Evolutionary conservation across 2,329 filamentous ascomycete genomes (phyloP).

Genomic region (Chrysoporthe deuterocubensis): DNA sequence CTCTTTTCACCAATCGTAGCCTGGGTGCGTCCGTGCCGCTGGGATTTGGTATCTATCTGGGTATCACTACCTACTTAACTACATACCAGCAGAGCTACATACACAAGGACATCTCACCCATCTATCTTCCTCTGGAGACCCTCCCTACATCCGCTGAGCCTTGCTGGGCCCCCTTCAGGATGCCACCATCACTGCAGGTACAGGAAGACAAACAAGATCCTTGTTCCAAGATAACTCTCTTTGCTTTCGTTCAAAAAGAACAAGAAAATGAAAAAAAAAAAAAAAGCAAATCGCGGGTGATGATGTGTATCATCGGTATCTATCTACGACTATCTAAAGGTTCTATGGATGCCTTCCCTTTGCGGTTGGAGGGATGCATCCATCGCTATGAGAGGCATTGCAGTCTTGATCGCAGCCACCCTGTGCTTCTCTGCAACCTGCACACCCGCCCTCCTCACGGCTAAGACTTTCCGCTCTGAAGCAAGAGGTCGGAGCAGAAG

Average conservation of each 20-base stretch:
- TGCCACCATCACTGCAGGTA: background rate
- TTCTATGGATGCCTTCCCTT: slow-evolving; percentile 9
- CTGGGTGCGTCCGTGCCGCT: too few relatives aligned
- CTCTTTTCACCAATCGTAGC: too few relatives aligned
- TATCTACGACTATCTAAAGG: slow-evolving; percentile 30
- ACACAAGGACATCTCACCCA: too few relatives aligned
- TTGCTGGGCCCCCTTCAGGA: background rate
- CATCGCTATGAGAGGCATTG: background rate
- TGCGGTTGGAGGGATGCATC: slow-evolving; percentile 3
- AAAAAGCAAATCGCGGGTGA: slow-evolving; percentile 15
- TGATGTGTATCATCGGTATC: slow-evolving; percentile 30
- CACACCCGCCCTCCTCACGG: background rate
- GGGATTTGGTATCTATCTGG: background rate
- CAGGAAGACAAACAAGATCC: background rate
- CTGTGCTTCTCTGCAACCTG: slow-evolving; percentile 1
- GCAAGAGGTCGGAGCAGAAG: background rate
- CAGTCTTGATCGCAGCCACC: slow-evolving; percentile 6
- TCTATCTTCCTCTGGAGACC: too few relatives aligned
- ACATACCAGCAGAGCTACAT: too few relatives aligned
- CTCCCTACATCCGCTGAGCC: background rate
- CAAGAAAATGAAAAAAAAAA: background rate
- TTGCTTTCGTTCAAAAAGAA: background rate
- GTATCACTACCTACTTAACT: background rate
- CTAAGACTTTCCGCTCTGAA: background rate
- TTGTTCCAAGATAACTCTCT: background rate